Conservation (phyloP, 495 filamentous ascomycete genomes). For the Lasiosphaeria miniovina region DNA sequence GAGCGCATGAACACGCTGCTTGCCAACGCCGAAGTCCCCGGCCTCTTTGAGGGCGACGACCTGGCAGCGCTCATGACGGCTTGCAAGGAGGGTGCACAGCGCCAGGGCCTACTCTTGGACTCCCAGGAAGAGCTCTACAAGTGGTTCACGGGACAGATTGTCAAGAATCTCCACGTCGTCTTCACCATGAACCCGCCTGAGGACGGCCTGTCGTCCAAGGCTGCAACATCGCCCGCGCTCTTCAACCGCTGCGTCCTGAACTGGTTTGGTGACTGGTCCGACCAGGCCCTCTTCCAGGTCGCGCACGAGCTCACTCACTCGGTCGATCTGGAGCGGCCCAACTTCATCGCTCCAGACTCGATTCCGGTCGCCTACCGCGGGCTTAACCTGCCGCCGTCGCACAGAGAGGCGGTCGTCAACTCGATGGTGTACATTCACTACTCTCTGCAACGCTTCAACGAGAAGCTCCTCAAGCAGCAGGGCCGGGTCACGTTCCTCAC, state of each 20-base stretch:
- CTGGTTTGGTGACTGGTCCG: constrained; percentile 99
- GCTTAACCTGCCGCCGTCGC: constrained; percentile 76
- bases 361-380: constrained; percentile 89
- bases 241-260: constrained; percentile 99
- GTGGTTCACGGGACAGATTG: constrained; percentile 99
- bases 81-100: constrained; percentile 96
- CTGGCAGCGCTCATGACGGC: constrained; percentile 95
- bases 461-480: constrained; percentile 85
- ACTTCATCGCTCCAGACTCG: constrained; percentile 82
- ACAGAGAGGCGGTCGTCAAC: constrained; percentile 89
- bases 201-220: constrained; percentile 90
- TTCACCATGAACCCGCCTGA: constrained; percentile 99
- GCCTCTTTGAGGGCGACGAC: constrained; percentile 96
- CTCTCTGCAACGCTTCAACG: constrained; percentile 86
- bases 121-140: constrained; percentile 98
- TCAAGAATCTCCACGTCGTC: constrained; percentile 97
- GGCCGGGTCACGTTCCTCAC: constrained; percentile 88
- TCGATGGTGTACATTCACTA: constrained; percentile 99
- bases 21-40: constrained; percentile 96
- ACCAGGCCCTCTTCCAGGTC: constrained; percentile 98
- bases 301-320: constrained; percentile 93
- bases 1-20: constrained; percentile 99
- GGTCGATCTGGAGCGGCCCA: constrained; percentile 84
- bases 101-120: constrained; percentile 90
- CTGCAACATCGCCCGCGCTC: constrained; percentile 91